Base-by-base conservation (phyloP, 225 moss, liverwort and hornwort species). In the Antitrichia curtipendula region DNA sequence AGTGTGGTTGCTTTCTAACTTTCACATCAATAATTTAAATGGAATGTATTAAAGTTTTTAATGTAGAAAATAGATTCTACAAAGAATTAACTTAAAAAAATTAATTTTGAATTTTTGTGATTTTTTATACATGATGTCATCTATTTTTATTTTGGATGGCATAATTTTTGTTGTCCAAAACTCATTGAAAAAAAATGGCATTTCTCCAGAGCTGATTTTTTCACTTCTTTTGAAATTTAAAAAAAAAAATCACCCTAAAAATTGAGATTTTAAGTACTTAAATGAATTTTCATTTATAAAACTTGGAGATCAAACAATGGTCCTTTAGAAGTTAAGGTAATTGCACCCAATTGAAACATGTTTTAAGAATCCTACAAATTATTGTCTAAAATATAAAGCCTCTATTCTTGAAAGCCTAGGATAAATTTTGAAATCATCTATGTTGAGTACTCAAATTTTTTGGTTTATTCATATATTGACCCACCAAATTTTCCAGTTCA, bases 271-370 rank as follows among this genome's bases (percentile, higher is more conserved):
- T 32, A 21, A 4, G 1, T 75, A 49, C 11, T 19, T 31, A 7
- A 6, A 1, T 2, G 2, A 49, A 49, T 7, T 49, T 31, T 31
- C 31, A 47, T 31, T 74, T 49, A 1, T 12, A 12, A 9, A 4
- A 0, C 0, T 17, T 16, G 0, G 2, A 2, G 19, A n/a, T n/a
- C n/a, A n/a, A n/a, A 47, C 20, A 74, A 31, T 75, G 12, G 12
- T 7, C 21, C 5, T 50, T 31, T 21, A 21, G 3, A 8, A 1
- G 10, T 50, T 20, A 50, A 31, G 2, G 20, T 50, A 50, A 17
- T 31, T 29, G 10, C 18, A 12, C 1, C 29, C 0, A 47, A 29
- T 73, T 17, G 18, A 10, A 45, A 10, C 3, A 0, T 73, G 1
- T 4, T 32, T 75, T 34, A 2, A 1, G 20, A 52, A 50, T 12